Evolutionary conservation across 345 rosid species (phyloP), one percentile per base, ranked within the genome.

Genomic region (Pelargonium nanum): DNA sequence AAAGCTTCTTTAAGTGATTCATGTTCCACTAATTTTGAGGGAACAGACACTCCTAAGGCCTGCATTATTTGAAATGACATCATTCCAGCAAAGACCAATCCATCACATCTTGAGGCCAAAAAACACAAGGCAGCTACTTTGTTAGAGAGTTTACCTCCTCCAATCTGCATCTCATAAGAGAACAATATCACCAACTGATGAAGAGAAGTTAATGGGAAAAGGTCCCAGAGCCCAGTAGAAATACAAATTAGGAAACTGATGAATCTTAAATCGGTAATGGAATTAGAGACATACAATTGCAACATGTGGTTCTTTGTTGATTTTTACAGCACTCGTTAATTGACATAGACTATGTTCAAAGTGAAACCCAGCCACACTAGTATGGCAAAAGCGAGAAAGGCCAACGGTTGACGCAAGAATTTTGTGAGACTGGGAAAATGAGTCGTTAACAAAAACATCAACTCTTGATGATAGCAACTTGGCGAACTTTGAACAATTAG

Each of bases 321-420:
- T 57, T 58, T 63, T 65, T 58, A 70, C 57, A 57, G 52, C 72
- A 25, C 74, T 62, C 80, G 70, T 79, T 51, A 85, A 68, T 58
- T 71, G 80, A 50, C 23, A 24, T 8, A 85, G 65, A 70, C 77
- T 66, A 53, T 79, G 70, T 59, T 85, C 88, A 78, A 83, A 79
- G 57, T 78, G 72, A 73, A 81, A 83, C 24, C 92, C 92, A 56
- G 92, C 85, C 62, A 83, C 21, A 64, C 72, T 75, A 56, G 79
- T 70, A 58, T 48, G 63, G 75, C 86, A 81, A 71, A 75, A 77
- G 52, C 78, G 73, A 61, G 85, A 30, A 61, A 83, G 26, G 6
- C 81, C 85, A 70, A 85, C 85, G 4, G 92, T 85, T 50, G 92
- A 85, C 45, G 88, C 85, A 66, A 83, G 86, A 61, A 81, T 64